Evolutionary conservation across 805 yeast genomes (phyloP).

Genomic region (Wickerhamiella hasegawae): DNA sequence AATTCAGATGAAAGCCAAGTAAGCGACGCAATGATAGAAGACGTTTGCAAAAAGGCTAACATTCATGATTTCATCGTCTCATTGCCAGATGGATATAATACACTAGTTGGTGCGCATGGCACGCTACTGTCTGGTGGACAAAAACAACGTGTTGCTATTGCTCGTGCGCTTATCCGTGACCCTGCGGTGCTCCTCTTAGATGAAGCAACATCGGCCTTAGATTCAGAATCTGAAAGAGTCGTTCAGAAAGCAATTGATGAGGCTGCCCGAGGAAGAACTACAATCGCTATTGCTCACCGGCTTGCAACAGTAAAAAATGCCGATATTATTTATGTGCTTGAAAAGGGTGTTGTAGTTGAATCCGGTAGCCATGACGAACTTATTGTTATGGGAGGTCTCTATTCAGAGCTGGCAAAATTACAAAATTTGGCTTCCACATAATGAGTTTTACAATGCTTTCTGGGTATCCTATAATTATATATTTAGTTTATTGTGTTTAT

Average conservation of each 20-base stretch:
- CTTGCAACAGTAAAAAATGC: conserved; percentile 43
- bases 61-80: conserved; percentile 31
- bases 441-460: too few relatives aligned
- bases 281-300: conserved; percentile 64
- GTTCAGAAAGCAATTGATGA: conserved; percentile 47
- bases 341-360: conserved; percentile 40
- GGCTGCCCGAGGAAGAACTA: conserved; percentile 48
- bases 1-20: conserved; percentile 22
- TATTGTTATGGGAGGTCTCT: conserved; percentile 15
- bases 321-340: conserved; percentile 35
- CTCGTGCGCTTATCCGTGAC: conserved; percentile 41
- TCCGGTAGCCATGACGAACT: conserved; percentile 31
- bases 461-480: too few relatives aligned
- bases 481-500: too few relatives aligned
- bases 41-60: conserved; percentile 31
- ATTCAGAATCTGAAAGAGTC: conserved; percentile 46
- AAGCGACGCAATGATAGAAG: conserved; percentile 25
- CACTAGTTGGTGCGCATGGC: conserved; percentile 33
- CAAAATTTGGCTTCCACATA: too few relatives aligned
- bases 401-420: conserved; percentile 15
- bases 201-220: conserved; percentile 42
- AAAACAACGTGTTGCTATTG: conserved; percentile 49
- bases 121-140: conserved; percentile 50
- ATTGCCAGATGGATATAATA: conserved; percentile 37
- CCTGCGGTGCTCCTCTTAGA: conserved; percentile 41